Conservation (phyloP, 2,329 filamentous ascomycete species). For the Curvularia eragrostidis region DNA sequence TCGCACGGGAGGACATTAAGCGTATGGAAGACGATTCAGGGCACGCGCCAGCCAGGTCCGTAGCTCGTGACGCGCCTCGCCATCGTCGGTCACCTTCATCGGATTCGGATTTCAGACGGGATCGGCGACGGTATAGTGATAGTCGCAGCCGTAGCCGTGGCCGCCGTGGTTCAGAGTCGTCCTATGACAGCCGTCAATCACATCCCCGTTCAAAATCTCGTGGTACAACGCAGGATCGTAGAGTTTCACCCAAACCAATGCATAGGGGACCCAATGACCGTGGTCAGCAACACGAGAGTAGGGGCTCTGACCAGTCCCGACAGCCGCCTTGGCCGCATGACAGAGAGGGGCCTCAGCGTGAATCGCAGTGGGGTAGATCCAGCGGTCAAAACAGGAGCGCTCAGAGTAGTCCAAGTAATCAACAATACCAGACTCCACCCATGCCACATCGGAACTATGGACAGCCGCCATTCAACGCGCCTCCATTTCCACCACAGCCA, state of each 20-base stretch:
- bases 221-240: conserved; percentile 19
- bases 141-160: conserved; percentile 26
- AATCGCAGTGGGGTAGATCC: conserved; percentile 19
- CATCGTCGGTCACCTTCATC: conserved; percentile 26
- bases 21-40: conserved; percentile 26
- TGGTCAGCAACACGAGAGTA: conserved; percentile 16
- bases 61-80: conserved; percentile 17
- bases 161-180: conserved; percentile 24
- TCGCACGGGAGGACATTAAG: conserved; percentile 28
- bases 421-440: conserved; percentile 17
- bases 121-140: conserved; percentile 15
- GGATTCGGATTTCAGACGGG: conserved; percentile 22
- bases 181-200: conserved; percentile 20
- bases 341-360: conserved; percentile 16
- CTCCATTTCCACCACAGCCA: conserved; percentile 29
- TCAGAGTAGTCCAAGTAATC: conserved; percentile 12
- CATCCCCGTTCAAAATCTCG: conserved; percentile 22
- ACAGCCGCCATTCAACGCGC: conserved; percentile 24
- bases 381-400: conserved; percentile 6
- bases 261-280: conserved; percentile 16
- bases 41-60: conserved; percentile 7
- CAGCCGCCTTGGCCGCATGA: conserved; percentile 17
- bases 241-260: conserved; percentile 18
- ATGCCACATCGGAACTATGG: conserved; percentile 12
- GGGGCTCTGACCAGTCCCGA: conserved; percentile 16